Percentiles rank a stretch among this genome's conserved stretches.
Evolutionary conservation across 805 yeast genomes (phyloP).

Genomic region (Ogataea salicorniae): DNA sequence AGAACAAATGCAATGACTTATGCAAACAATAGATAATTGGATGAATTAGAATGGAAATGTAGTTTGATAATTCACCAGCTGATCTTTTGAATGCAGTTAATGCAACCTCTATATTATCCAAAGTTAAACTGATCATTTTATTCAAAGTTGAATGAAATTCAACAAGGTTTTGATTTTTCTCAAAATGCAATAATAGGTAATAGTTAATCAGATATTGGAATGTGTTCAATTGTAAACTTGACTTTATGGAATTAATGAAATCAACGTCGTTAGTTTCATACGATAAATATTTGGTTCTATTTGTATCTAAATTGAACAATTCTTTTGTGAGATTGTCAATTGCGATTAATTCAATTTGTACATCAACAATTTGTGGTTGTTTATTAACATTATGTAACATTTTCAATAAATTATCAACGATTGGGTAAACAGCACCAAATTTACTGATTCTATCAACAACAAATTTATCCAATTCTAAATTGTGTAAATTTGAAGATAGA

Average conservation of each 20-base stretch:
- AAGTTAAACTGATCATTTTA: background rate
- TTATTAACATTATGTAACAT: slow-evolving; percentile 16
- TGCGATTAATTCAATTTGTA: slow-evolving; percentile 13
- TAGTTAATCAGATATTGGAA: slow-evolving; percentile 14
- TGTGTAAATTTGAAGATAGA: slow-evolving; percentile 8
- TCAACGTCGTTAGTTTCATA: background rate
- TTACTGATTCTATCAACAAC: slow-evolving; percentile 15
- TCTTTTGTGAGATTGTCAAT: slow-evolving; percentile 7
- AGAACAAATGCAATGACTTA: slow-evolving; percentile 10
- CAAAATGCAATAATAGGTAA: slow-evolving; percentile 18
- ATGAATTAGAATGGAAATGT: slow-evolving; percentile 5
- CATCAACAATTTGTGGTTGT: slow-evolving; percentile 19
- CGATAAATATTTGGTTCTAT: background rate
- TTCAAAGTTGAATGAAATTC: slow-evolving; percentile 5
- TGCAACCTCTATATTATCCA: slow-evolving; percentile 5
- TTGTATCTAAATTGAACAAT: background rate
- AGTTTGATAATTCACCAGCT: slow-evolving; percentile 5
- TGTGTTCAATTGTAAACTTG: slow-evolving; percentile 4
- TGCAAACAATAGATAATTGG: slow-evolving; percentile 6
- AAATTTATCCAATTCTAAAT: slow-evolving; percentile 17
- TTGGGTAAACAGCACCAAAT: slow-evolving; percentile 13
- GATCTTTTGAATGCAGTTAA: slow-evolving; percentile 3
- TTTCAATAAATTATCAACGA: slow-evolving; percentile 17
- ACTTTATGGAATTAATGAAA: background rate
- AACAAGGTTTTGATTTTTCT: slow-evolving; percentile 2